Evolutionary conservation across 176 grass and related monocot species (phyloP).

Genomic region (Rhynchospora pubera): DNA sequence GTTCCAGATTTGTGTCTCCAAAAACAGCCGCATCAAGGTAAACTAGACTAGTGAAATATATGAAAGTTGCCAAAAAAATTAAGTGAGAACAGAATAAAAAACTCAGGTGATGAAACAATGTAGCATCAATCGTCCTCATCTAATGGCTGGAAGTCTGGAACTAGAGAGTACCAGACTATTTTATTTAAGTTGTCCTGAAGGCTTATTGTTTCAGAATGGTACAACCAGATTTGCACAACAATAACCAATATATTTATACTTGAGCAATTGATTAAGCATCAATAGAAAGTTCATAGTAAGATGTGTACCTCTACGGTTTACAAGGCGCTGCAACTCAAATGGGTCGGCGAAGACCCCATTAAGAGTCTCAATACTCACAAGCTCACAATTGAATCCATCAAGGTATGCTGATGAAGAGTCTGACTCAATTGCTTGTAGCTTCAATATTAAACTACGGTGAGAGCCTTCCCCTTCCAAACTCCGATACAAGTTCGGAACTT

Average conservation of each 20-base stretch:
- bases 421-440: conserved; percentile 28
- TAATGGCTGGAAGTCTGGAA: background rate
- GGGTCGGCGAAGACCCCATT: conserved; percentile 69
- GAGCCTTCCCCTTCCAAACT: conserved; percentile 68
- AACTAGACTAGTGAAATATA: conserved; percentile 31
- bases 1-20: conserved; percentile 77
- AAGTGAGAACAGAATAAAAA: background rate
- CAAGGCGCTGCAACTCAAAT: conserved; percentile 78
- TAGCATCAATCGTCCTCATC: background rate
- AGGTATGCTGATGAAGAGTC: conserved; percentile 24
- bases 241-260: background rate
- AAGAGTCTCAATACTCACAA: conserved; percentile 63
- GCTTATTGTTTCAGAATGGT: background rate
- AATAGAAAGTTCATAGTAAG: background rate
- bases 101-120: background rate
- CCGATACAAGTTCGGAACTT: conserved; percentile 21
- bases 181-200: background rate
- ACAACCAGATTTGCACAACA: background rate
- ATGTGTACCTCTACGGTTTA: conserved; percentile 47
- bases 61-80: background rate
- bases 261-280: background rate
- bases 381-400: conserved; percentile 30
- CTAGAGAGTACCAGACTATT: background rate
- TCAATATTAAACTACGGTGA: conserved; percentile 54
- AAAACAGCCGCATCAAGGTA: conserved; percentile 61